phyloP scores from a whole-genome alignment of 805 yeast genomes.

The Tanozyma kutaoensis region DNA sequence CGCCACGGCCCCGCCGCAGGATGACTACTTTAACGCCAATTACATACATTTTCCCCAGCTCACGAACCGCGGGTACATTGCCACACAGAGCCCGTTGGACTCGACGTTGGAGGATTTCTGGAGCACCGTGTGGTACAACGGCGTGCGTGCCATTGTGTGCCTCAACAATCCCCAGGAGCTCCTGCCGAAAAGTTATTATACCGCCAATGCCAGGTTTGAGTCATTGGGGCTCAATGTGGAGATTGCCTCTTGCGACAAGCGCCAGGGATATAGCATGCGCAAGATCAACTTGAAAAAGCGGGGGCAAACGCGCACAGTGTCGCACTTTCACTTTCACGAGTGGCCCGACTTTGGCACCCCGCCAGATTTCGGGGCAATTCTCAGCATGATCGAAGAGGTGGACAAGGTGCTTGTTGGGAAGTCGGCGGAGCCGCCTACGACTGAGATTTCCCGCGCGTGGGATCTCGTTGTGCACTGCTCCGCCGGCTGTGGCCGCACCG shows the following conservation, averaged over 20 bases:
- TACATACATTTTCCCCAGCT: constrained; percentile 19
- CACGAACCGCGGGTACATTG: constrained; percentile 20
- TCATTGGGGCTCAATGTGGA: constrained; percentile 5
- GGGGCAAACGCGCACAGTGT: constrained; percentile 8
- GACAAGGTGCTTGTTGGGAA: constrained; percentile 7
- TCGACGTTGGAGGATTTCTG: constrained; percentile 31
- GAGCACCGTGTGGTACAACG: constrained; percentile 21
- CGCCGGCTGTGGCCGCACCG: constrained; percentile 50
- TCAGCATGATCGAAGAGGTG: constrained; percentile 19
- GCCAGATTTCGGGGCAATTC: constrained; percentile 12
- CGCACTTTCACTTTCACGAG: constrained; percentile 25
- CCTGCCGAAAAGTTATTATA: no score
- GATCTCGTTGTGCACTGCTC: constrained; percentile 37
- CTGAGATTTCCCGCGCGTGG: constrained; percentile 3
- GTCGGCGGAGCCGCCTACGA: background rate
- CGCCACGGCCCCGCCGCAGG: constrained; percentile 3
- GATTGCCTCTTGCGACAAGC: constrained; percentile 2
- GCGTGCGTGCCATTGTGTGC: constrained; percentile 21
- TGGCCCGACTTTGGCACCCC: constrained; percentile 40
- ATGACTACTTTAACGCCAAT: constrained; percentile 34
- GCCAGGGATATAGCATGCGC: constrained; percentile 1
- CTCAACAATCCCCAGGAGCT: constrained; percentile 13
- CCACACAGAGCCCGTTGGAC: constrained; percentile 31
- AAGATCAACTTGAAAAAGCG: constrained; percentile 5
- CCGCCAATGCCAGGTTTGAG: no score